Base-by-base conservation (phyloP, 257 asterid species). In the Fraxinus anomala region DNA sequence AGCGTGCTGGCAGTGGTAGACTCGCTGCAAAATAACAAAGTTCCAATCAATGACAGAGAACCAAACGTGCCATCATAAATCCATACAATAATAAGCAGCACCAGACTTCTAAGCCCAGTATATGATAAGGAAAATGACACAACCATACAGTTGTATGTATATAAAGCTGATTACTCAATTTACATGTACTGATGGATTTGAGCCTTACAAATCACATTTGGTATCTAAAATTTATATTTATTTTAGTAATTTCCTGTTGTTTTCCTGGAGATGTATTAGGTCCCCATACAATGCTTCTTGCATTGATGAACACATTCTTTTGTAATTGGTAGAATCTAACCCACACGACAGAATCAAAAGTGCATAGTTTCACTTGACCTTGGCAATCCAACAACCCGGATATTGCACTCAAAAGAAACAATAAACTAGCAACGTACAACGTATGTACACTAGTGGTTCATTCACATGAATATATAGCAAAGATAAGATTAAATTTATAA, bases 1-100 rank as follows among this genome's bases (percentile, higher is more conserved):
- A 87, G 90, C 9, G 90, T 87, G 85, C 90, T 87, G 44, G 90
- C 90, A 14, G 90, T 87, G 54, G 90, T 84, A 34, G 90, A 87
- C 65, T 87, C 90, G 59, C 88, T 82, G 90, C 75, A 34, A 7
- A 79, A 37, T n/a, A 34, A 44, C 5, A 5, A 56, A 69, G 49
- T 49, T 36, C 26, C 39, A 31, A 7, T 76, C 47, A 74, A 40
- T 17, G 54, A 42, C 13, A 42, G 5, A 44, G 5, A 44, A 12
- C 5, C 5, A 12, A 3, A 44, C 19, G 47, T 40, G 14, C 47
- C 47, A 9, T 40, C 47, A 40, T 14, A 49, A 14, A 49, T 49
- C 56, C 56, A 49, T 49, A 49, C 6, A 49, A 49, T 49, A 17
- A 49, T 49, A 14, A 49, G 21, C 59, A 49, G 59, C 6, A 4